Percentiles rank a stretch among this genome's conserved stretches.
Evolutionary conservation across 202 grass and related monocot genomes (phyloP).

Genomic region (Hordeum pubiflorum): DNA sequence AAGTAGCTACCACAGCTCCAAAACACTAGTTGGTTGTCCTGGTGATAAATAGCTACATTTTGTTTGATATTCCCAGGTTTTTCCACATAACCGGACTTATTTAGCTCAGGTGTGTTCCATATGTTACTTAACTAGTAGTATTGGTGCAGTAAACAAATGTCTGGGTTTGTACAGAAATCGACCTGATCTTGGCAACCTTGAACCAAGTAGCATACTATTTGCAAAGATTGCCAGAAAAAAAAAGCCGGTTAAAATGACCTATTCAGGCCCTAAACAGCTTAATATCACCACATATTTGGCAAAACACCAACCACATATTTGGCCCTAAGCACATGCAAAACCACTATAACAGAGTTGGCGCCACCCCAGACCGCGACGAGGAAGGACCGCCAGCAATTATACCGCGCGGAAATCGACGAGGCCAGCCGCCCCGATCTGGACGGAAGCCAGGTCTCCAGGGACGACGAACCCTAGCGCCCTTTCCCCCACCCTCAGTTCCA

Average conservation of each 20-base stretch:
- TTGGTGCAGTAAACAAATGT: not conserved
- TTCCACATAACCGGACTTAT: not conserved
- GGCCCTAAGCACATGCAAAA: not conserved
- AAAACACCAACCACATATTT: no score
- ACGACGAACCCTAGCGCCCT: not conserved
- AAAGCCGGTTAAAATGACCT: not conserved
- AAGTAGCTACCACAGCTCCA: not conserved
- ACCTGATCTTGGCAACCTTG: not conserved
- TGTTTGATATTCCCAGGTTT: not conserved
- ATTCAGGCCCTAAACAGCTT: not conserved
- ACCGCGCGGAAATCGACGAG: not conserved
- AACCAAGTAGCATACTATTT: not conserved
- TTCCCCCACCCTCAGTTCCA: not conserved
- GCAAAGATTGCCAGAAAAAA: not conserved
- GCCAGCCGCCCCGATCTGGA: not conserved
- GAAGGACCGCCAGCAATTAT: not conserved
- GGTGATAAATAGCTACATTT: not conserved
- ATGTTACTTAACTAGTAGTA: not conserved
- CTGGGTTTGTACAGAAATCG: not conserved
- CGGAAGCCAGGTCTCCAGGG: fast-evolving
- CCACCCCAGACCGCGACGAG: not conserved
- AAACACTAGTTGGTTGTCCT: not conserved
- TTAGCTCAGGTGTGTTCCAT: not conserved
- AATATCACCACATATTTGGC: no score
- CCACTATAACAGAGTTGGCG: not conserved